These are phyloP conservation scores for Sicyos baderoa DNA, from an alignment of 306 rosid species.

Conservation along the genomic window DNA sequence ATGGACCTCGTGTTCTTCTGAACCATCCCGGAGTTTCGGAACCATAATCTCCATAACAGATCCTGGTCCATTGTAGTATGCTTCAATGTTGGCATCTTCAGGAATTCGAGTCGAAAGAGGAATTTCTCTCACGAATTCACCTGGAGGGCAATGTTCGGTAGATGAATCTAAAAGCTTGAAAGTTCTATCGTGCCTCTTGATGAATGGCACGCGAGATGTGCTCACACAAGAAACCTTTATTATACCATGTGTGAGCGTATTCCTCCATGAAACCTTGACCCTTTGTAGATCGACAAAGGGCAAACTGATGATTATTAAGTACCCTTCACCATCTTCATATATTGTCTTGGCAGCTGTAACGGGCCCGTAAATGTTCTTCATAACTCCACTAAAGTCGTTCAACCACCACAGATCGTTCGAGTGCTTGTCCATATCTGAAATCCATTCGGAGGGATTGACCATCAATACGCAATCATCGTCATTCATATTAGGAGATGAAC, in stretches of 20 bases:
- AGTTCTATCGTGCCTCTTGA: constrained; percentile 69
- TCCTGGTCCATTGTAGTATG: constrained; percentile 83
- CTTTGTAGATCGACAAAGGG: constrained; percentile 80
- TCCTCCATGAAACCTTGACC: constrained; percentile 93
- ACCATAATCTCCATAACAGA: constrained; percentile 88
- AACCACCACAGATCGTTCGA: constrained; percentile 49
- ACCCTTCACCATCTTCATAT: constrained; percentile 75
- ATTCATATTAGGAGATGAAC: constrained; percentile 51
- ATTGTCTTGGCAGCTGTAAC: constrained; percentile 85
- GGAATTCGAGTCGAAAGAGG: constrained; percentile 75
- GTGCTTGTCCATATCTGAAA: constrained; percentile 46
- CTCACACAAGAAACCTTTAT: constrained; percentile 86
- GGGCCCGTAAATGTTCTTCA: constrained; percentile 70
- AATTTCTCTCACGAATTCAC: constrained; percentile 83
- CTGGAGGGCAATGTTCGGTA: constrained; percentile 90
- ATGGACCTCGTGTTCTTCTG: constrained; percentile 91
- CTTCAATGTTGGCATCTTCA: constrained; percentile 85
- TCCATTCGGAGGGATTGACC: constrained; percentile 65
- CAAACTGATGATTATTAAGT: constrained; percentile 69
- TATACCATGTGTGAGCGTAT: constrained; percentile 69
- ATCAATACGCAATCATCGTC: constrained; percentile 57
- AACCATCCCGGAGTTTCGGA: constrained; percentile 65
- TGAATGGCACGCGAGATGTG: constrained; percentile 60
- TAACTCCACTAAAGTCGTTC: constrained; percentile 75
- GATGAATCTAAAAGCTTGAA: constrained; percentile 75